Evolutionary conservation across 2,329 filamentous ascomycete species (phyloP).

Genomic region (Epichloe gansuensis): DNA sequence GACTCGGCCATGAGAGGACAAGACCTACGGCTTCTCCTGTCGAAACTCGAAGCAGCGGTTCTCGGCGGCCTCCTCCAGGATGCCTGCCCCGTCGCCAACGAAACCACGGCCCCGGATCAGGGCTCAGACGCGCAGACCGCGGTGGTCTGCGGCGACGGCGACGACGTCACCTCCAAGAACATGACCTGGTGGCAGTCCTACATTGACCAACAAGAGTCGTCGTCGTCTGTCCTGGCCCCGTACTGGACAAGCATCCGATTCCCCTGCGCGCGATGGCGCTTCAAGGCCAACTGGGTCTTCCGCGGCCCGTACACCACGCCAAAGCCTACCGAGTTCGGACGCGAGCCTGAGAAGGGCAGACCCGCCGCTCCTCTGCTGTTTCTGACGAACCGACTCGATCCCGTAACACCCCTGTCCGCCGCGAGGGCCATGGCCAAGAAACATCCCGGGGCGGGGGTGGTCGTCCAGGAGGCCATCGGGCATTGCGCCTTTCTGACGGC

Average conservation of each 20-base stretch:
- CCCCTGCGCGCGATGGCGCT: constrained; percentile 25
- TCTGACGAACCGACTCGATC: constrained; percentile 30
- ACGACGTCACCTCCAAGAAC: constrained; percentile 11
- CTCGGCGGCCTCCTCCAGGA: constrained; percentile 12
- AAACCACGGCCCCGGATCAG: background rate
- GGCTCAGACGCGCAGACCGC: constrained; percentile 14
- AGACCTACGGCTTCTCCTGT: constrained; percentile 1
- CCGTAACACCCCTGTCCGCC: constrained; percentile 30
- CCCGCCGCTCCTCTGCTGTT: constrained; percentile 33
- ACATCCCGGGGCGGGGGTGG: constrained; percentile 12
- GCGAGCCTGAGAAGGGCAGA: constrained; percentile 11
- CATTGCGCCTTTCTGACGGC: constrained; percentile 7
- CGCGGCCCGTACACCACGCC: constrained; percentile 22
- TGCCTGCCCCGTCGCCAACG: constrained; percentile 9
- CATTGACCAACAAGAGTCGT: constrained; percentile 13
- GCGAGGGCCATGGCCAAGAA: constrained; percentile 8
- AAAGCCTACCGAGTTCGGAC: constrained; percentile 9
- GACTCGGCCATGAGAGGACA: constrained; percentile 12
- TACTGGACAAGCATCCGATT: constrained; percentile 25
- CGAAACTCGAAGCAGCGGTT: background rate
- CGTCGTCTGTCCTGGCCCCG: constrained; percentile 20
- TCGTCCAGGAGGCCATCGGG: constrained; percentile 13
- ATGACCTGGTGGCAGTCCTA: constrained; percentile 18
- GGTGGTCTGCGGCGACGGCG: constrained; percentile 26
- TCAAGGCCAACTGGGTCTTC: constrained; percentile 29